Evolutionary conservation across 345 rosid genomes (phyloP), one percentile per base, ranked within the genome.

Genomic region (Heritiera littoralis): DNA sequence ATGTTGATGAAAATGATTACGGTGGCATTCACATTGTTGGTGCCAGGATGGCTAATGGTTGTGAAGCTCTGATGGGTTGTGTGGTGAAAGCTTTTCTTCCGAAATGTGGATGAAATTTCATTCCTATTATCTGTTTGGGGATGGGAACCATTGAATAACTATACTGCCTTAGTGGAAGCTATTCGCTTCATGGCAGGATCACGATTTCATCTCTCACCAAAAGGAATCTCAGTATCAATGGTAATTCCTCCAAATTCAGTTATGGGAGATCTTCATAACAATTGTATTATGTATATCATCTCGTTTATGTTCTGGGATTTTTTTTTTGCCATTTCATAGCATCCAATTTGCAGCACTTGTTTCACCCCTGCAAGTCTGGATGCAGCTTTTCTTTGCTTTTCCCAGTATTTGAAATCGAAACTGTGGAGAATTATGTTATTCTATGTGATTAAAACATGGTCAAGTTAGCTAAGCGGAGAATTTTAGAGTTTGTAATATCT

Each of bases 71-170:
- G 7, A 11, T 38, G 64, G 9, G 45, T 55, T 38, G 6, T 73
- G 30, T n/a, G 40, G 20, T 66, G 73, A 56, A 69, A 18, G 14
- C 6, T 52, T 61, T 35, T 41, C 20, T 51, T 52, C 35, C 20
- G 10, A 66, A 65, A 35, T n/a, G n/a, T 13, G 17, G 40, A 38
- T 65, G 63, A 76, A 64, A 13, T 66, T 77, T 49, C 9, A 41
- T 45, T 59, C 41, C 23, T 75, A 48, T 18, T 79, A 65, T 58
- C 89, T 89, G 69, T 74, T 80, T 94, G 99, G 99, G 99, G 73
- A 96, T 96, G 99, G 99, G 99, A 96, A 64, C 99, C 99, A 11
- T 85, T 96, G 80, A 96, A 96, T 86, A 96, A 96, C 83, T 96
- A 96, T 83, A 69, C 85, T 80, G 90, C 91, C 9, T 82, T 94